phyloP scores from a whole-genome alignment of 345 rosid genomes.

The Eucalyptus viminalis region DNA sequence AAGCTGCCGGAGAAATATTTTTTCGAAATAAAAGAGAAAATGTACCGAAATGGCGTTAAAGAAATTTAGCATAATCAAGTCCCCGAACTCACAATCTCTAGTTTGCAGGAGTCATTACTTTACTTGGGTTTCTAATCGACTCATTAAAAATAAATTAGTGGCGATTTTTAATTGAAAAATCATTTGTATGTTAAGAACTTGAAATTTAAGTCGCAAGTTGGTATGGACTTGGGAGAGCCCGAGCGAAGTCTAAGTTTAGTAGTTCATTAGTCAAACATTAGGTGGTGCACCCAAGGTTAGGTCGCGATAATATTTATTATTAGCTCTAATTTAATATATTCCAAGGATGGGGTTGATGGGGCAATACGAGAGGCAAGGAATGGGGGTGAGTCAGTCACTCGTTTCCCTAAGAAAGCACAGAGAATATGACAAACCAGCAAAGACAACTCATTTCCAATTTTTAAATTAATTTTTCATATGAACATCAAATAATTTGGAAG shows the following conservation, averaged over 20 bases:
- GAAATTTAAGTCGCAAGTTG: no score
- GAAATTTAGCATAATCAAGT: no score
- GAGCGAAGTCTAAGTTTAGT: no score
- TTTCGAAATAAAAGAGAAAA: rapidly evolving
- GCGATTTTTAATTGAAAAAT: no score
- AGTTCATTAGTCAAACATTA: no score
- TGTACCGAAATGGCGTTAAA: rapidly evolving
- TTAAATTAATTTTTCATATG: background rate
- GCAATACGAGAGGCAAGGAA: background rate
- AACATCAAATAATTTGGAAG: background rate
- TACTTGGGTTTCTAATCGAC: no score
- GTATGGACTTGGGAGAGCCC: no score
- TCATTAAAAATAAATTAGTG: rapidly evolving
- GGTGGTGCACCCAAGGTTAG: no score
- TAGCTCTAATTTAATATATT: background rate
- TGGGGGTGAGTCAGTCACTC: background rate
- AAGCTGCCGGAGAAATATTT: rapidly evolving
- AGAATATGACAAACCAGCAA: background rate
- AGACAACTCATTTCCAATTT: background rate
- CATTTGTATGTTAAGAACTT: no score
- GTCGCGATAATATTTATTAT: no score
- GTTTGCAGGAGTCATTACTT: rapidly evolving
- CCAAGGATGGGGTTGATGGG: background rate
- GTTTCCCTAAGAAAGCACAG: background rate
- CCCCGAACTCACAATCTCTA: no score